Conservation (phyloP, 148 eudicot genomes). For the Diospyros lotus region DNA sequence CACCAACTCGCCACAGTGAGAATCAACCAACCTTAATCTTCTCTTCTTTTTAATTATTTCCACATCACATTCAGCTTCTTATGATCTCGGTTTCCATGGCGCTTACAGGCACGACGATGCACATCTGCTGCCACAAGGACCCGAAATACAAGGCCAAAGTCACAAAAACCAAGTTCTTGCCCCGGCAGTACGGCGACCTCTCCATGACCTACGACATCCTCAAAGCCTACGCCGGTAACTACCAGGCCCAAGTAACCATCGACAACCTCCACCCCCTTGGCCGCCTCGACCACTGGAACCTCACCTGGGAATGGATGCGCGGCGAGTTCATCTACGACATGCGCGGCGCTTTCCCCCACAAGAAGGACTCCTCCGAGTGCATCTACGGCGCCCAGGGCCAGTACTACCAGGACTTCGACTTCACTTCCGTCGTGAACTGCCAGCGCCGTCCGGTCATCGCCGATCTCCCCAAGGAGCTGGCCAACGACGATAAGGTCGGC, state of each 20-base stretch:
- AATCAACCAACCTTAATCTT: no score
- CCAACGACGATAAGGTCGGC: constrained; percentile 69
- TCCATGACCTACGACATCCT: constrained; percentile 70
- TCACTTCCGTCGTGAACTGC: constrained; percentile 56
- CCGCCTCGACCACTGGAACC: constrained; percentile 88
- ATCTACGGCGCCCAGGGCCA: constrained; percentile 71
- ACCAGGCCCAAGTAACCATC: constrained; percentile 75
- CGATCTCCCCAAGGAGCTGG: constrained; percentile 59
- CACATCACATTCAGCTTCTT: no score
- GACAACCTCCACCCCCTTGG: constrained; percentile 69
- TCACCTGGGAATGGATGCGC: constrained; percentile 92
- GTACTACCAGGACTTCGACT: constrained; percentile 65
- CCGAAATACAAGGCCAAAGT: constrained; percentile 54
- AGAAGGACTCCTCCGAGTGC: constrained; percentile 57
- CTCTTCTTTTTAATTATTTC: no score
- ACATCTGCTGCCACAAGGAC: constrained; percentile 66
- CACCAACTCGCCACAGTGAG: constrained; percentile 23
- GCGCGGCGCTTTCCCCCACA: constrained; percentile 68
- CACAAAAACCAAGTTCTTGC: constrained; percentile 34
- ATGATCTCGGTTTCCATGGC: background rate
- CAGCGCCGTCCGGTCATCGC: constrained; percentile 54
- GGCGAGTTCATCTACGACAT: constrained; percentile 71
- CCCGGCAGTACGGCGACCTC: constrained; percentile 59
- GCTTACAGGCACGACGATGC: constrained; percentile 42
- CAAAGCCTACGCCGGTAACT: constrained; percentile 59